Evolutionary conservation across 2,329 filamentous ascomycete species (phyloP).

Genomic region (Monosporascus cannonballus): DNA sequence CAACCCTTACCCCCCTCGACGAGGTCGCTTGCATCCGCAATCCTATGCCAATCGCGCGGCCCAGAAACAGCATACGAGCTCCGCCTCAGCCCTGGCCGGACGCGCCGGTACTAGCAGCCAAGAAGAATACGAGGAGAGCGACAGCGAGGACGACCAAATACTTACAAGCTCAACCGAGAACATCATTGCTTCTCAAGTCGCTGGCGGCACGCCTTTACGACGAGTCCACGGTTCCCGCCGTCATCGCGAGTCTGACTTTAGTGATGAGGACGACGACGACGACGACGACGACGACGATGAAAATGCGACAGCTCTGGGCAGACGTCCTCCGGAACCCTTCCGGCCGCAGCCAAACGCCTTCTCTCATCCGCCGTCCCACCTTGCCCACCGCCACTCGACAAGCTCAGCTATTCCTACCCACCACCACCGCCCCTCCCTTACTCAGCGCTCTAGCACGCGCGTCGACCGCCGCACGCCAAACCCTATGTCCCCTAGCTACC

Average conservation of each 20-base stretch:
- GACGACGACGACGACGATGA: constrained; percentile 60
- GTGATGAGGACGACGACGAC: too few relatives aligned
- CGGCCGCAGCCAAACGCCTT: constrained; percentile 90
- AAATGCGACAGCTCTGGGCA: constrained; percentile 74
- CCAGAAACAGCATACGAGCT: constrained; percentile 31
- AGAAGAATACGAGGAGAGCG: constrained; percentile 90
- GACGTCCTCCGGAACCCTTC: constrained; percentile 52
- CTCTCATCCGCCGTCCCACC: constrained; percentile 65
- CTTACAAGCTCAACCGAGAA: constrained; percentile 56
- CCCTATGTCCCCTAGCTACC: constrained; percentile 67
- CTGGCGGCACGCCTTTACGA: constrained; percentile 28
- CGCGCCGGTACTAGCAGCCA: constrained; percentile 64
- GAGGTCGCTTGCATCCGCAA: constrained; percentile 39
- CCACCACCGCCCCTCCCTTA: constrained; percentile 42
- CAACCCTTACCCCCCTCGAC: constrained; percentile 55
- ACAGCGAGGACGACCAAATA: constrained; percentile 75
- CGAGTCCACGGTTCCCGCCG: constrained; percentile 29
- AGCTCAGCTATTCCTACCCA: constrained; percentile 43
- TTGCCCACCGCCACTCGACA: constrained; percentile 44
- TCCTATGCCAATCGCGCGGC: constrained; percentile 14
- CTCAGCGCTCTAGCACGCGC: constrained; percentile 41
- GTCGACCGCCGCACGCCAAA: constrained; percentile 45
- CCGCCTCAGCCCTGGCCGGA: constrained; percentile 25
- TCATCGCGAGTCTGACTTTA: constrained; percentile 35
- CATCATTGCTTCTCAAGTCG: constrained; percentile 24